Evolutionary conservation across 306 rosid species (phyloP).

Genomic region (Arachis stenosperma): DNA sequence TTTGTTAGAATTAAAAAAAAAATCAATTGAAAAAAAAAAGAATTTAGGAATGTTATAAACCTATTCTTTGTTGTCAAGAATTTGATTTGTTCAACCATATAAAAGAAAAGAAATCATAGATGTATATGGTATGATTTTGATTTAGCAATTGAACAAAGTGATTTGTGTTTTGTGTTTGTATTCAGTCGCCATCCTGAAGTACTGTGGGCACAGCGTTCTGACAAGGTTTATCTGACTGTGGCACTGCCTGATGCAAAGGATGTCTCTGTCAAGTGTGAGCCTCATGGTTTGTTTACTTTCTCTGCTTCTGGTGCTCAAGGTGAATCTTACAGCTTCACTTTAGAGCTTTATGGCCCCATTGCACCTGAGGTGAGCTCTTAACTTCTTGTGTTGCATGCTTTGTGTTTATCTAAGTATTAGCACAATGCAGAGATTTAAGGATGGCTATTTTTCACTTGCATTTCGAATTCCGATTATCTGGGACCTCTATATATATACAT

Average conservation of each 20-base stretch:
- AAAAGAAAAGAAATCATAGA: no score
- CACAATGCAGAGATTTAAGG: background rate
- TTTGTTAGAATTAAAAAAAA: background rate
- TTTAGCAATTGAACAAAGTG: conserved; percentile 8
- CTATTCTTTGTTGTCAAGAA: background rate
- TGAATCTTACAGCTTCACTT: conserved; percentile 63
- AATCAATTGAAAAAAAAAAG: background rate
- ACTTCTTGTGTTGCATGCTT: conserved; percentile 14
- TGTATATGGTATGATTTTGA: background rate
- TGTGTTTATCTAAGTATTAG: background rate
- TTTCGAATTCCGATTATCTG: conserved; percentile 5
- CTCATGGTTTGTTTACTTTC: conserved; percentile 78
- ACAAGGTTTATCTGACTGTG: conserved; percentile 78
- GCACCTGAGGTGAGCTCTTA: conserved; percentile 58
- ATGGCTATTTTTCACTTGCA: background rate
- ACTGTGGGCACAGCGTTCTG: conserved; percentile 95
- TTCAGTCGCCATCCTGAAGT: conserved; percentile 92
- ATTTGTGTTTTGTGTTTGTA: conserved; percentile 12
- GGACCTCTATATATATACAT: background rate
- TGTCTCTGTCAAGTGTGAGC: conserved; percentile 71
- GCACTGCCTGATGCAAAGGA: conserved; percentile 87
- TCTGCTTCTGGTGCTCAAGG: conserved; percentile 71
- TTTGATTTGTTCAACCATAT: background rate
- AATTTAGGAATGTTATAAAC: background rate
- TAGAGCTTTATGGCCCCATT: conserved; percentile 70